phyloP scores from a whole-genome alignment of 805 yeast species.

The Teunomyces kruisii region DNA sequence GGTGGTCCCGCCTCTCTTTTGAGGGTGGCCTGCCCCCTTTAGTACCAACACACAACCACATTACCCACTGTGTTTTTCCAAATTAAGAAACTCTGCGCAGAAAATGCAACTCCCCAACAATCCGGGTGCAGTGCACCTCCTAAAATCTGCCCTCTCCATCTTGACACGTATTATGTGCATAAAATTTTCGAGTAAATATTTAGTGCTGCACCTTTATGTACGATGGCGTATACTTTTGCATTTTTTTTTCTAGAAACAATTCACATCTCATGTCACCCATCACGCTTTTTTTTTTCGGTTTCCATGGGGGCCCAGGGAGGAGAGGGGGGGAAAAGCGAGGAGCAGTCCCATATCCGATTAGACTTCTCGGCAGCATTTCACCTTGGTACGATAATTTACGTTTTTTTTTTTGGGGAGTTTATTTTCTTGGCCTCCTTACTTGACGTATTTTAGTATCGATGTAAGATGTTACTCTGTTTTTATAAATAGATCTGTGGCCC shows the following conservation, averaged over 20 bases:
- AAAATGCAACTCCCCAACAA: not conserved
- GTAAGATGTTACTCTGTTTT: not conserved
- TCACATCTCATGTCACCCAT: constrained; percentile 1
- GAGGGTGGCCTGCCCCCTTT: too few relatives aligned
- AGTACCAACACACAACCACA: not conserved
- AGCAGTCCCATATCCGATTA: not conserved
- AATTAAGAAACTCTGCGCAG: not conserved
- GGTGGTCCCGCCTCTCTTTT: not conserved
- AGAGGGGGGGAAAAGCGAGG: too few relatives aligned
- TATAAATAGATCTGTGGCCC: constrained; percentile 6
- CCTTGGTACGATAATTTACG: constrained; percentile 4
- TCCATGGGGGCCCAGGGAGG: not conserved
- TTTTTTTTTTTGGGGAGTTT: not conserved
- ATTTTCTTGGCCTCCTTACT: constrained; percentile 3
- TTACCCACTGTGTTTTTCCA: not conserved
- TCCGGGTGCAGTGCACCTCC: not conserved
- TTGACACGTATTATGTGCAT: not conserved
- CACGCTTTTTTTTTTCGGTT: not conserved
- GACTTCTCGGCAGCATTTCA: constrained; percentile 5
- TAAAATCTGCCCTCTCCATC: not conserved
- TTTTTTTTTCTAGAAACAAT: not conserved
- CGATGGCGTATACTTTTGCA: not conserved
- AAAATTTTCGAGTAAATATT: constrained; percentile 1
- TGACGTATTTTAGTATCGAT: constrained; percentile 1
- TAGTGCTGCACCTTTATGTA: constrained; percentile 4